Evolutionary conservation across 257 asterid genomes (phyloP).

Genomic region (Craterostigma plantagineum): DNA sequence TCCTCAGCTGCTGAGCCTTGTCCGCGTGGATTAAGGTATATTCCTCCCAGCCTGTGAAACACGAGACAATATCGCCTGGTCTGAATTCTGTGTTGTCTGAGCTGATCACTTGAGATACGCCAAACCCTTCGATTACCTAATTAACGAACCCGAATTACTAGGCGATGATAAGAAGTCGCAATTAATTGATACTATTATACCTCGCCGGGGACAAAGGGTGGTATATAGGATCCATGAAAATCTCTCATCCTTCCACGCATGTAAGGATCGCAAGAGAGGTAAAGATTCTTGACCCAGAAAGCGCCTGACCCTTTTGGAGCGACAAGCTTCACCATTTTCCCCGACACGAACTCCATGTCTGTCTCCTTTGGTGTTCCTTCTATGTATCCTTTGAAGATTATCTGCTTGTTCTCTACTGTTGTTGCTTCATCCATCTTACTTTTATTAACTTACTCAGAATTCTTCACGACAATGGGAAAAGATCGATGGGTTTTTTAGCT

Average conservation of each 20-base stretch:
- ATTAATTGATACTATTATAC: slow-evolving; percentile 16
- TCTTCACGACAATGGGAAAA: no score
- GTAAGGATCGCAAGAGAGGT: slow-evolving; percentile 82
- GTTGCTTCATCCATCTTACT: neutral
- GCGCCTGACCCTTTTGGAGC: slow-evolving; percentile 54
- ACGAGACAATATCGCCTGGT: slow-evolving; percentile 60
- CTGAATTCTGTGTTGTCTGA: slow-evolving; percentile 56
- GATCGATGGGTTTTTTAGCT: no score
- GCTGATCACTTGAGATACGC: slow-evolving; percentile 56
- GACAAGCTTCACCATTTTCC: slow-evolving; percentile 28
- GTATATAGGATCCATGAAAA: slow-evolving; percentile 56
- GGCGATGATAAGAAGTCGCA: neutral
- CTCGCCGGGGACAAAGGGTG: slow-evolving; percentile 64
- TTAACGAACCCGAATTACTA: neutral
- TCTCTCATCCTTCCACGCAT: slow-evolving; percentile 88
- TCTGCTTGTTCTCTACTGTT: slow-evolving; percentile 51
- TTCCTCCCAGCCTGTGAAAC: slow-evolving; percentile 89
- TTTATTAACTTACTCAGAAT: no score
- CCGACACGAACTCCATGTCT: slow-evolving; percentile 57
- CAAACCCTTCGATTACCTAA: slow-evolving; percentile 76
- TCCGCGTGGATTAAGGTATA: slow-evolving; percentile 38
- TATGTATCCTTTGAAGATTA: slow-evolving; percentile 54
- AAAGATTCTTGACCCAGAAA: slow-evolving; percentile 61
- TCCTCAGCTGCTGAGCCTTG: slow-evolving; percentile 38
- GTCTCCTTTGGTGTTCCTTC: slow-evolving; percentile 52